These are phyloP conservation scores for Mucor circinelloides DNA, from an alignment of 371 early-diverging fungal species.

Conservation along the genomic window DNA sequence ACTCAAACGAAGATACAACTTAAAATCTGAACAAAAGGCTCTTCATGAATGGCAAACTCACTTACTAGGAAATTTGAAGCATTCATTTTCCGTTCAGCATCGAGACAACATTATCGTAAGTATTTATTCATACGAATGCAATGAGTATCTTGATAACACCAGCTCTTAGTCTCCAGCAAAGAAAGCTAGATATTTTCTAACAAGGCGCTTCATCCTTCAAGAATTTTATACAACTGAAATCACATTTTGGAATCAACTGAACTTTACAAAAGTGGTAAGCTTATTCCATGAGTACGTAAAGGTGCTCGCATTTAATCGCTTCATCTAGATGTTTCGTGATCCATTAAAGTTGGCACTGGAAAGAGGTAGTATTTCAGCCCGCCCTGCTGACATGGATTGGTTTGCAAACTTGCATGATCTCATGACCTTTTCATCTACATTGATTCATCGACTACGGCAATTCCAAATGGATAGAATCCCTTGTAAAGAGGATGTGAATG, in stretches of 20 bases:
- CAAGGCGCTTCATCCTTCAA: constrained; percentile 37
- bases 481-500: background rate
- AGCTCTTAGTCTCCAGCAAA: constrained; percentile 32
- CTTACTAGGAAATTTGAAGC: background rate
- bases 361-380: constrained; percentile 21
- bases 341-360: constrained; percentile 28
- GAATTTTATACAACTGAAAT: constrained; percentile 49
- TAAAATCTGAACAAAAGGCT: constrained; percentile 29
- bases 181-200: constrained; percentile 20
- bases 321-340: constrained; percentile 34
- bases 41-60: constrained; percentile 34
- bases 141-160: background rate
- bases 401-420: constrained; percentile 37
- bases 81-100: background rate
- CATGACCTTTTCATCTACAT: constrained; percentile 28
- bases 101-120: background rate
- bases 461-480: background rate
- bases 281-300: background rate
- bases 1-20: constrained; percentile 18
- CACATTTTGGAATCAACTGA: constrained; percentile 45
- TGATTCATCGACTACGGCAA: constrained; percentile 22
- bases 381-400: constrained; percentile 22
- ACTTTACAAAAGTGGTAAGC: constrained; percentile 44
- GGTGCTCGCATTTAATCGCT: background rate
- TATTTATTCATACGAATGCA: background rate